phyloP scores from a whole-genome alignment of 2,329 filamentous ascomycete species.

The Capronia coronata region DNA sequence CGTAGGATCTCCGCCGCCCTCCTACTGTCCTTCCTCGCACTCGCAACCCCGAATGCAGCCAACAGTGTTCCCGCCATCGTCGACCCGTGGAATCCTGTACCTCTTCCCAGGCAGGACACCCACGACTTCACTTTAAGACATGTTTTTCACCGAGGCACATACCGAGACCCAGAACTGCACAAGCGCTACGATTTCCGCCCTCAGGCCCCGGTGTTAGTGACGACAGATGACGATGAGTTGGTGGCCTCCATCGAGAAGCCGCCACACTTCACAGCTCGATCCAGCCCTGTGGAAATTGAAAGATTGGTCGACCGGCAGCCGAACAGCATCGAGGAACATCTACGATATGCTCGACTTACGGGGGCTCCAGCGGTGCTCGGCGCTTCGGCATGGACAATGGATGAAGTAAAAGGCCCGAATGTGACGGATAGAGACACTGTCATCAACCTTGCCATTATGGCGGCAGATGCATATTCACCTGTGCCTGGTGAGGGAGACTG shows the following conservation, averaged over 20 bases:
- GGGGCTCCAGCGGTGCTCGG: conserved; percentile 63
- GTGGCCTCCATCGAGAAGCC: conserved; percentile 45
- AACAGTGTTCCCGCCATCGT: conserved; percentile 18
- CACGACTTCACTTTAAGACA: conserved; percentile 61
- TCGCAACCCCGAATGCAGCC: conserved; percentile 35
- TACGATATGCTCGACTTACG: conserved; percentile 63
- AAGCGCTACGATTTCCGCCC: conserved; percentile 56
- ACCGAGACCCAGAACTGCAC: conserved; percentile 70
- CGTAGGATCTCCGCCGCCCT: conserved; percentile 58
- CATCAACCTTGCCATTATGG: conserved; percentile 77
- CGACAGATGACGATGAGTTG: conserved; percentile 51
- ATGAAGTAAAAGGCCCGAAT: conserved; percentile 72
- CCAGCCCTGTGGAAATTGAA: conserved; percentile 64
- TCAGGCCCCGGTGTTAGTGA: conserved; percentile 45
- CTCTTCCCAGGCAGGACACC: conserved; percentile 16
- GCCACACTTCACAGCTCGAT: conserved; percentile 55
- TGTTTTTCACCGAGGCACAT: conserved; percentile 84
- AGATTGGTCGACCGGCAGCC: conserved; percentile 72
- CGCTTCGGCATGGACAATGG: conserved; percentile 72
- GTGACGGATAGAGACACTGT: conserved; percentile 79
- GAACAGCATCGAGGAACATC: conserved; percentile 68
- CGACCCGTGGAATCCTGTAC: conserved; percentile 24
- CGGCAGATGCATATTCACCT: conserved; percentile 80
- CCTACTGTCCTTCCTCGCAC: conserved; percentile 61
- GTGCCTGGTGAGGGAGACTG: conserved; percentile 67